These are phyloP conservation scores for Phlebiopsis flavidoalba DNA, from an alignment of 768 basidiomycete species.

Conservation along the genomic window DNA sequence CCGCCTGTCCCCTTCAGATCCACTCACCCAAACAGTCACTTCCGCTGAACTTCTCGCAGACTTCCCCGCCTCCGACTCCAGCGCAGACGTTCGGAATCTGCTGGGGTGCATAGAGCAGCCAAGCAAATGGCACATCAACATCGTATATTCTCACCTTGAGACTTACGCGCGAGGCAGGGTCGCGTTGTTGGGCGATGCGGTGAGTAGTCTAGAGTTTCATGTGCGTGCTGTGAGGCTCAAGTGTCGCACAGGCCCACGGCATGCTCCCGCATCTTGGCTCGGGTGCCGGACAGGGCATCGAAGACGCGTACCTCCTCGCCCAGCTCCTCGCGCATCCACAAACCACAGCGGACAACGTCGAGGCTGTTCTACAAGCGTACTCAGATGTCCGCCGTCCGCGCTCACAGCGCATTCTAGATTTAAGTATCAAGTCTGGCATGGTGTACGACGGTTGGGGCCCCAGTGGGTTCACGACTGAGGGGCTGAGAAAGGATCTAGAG, in stretches of 20 bases:
- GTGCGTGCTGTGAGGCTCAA: background rate
- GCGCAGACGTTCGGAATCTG: background rate
- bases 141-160: slow-evolving; percentile 6
- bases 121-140: slow-evolving; percentile 7
- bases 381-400: slow-evolving; percentile 7
- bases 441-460: slow-evolving; percentile 3
- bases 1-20: background rate
- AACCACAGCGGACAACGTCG: slow-evolving; percentile 3
- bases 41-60: background rate
- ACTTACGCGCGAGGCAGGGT: slow-evolving; percentile 7
- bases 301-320: slow-evolving; percentile 11
- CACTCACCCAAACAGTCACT: background rate
- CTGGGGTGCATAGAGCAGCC: slow-evolving; percentile 6
- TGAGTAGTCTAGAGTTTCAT: background rate
- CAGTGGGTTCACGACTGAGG: slow-evolving; percentile 3
- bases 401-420: slow-evolving; percentile 6
- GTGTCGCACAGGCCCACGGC: slow-evolving; percentile 4
- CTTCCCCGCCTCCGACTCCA: slow-evolving; percentile 11
- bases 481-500: slow-evolving; percentile 1
- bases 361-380: slow-evolving; percentile 10
- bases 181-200: slow-evolving; percentile 13
- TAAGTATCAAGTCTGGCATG: background rate
- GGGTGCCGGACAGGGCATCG: slow-evolving; percentile 11
- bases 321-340: slow-evolving; percentile 1
- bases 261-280: slow-evolving; percentile 11